Evolutionary conservation across 2,329 filamentous ascomycete genomes (phyloP), one percentile per base, ranked within the genome.

Genomic region (Pseudogymnoascus sp.): DNA sequence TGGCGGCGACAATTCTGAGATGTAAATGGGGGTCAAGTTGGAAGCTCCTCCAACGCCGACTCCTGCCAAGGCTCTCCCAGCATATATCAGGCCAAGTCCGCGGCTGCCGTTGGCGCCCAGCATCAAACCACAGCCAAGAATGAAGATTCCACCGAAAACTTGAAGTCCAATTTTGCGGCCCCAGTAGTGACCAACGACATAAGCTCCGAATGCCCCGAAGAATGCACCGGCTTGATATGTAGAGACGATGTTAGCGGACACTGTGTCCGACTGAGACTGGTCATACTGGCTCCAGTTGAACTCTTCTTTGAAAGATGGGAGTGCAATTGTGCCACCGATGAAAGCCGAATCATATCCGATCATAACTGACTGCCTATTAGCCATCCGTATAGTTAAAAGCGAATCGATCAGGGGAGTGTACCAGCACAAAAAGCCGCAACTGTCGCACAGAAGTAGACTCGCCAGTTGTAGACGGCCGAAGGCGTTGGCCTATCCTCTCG

Each of bases 221-320:
- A 94, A 92, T 63, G 89, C 89, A 62, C 89, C 89, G 8, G 89
- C 90, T 73, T 93, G 90, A 75, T 90, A 92, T 60, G 88, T 82
- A 25, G 87, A 91, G 59, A 91, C 89, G 64, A 92, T 91, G 72
- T 92, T 93, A 68, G 86, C 78, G 68, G 84, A 86, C 57, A 88
- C 76, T 3, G 88, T 73, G 30, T 84, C 80, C 25, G 85, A 75
- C n/a, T 81, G 69, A 2, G 68, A 61, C 70, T 73, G 74, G 86
- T 81, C 2, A 73, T 68, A 30, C 33, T 50, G 60, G 2, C 72
- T 75, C 67, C 91, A 86, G 12, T 76, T 68, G 71, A 93, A 93
- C 70, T 92, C 89, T 1, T 77, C 68, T 47, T 77, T 78, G 73
- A 92, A 92, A 0, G 88, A 88, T 0, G 81, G 77, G 30, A 93